Conservation (phyloP, 805 yeast species). For the Pichia gijzeniarum region DNA sequence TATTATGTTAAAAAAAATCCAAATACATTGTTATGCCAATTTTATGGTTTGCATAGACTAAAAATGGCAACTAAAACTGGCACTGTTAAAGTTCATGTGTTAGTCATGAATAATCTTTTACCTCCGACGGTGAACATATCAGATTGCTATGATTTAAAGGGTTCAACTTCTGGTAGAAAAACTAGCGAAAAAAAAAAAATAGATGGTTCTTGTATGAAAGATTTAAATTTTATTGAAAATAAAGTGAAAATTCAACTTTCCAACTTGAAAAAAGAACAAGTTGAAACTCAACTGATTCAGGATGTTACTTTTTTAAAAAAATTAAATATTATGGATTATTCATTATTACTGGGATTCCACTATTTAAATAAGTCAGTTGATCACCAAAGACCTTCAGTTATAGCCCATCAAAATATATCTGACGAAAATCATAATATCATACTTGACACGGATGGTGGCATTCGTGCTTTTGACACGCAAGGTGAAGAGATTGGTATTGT, state of each 20-base stretch:
- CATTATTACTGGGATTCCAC: conserved; percentile 82
- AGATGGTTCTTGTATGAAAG: conserved; percentile 58
- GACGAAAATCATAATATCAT: conserved; percentile 12
- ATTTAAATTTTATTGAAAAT: conserved; percentile 77
- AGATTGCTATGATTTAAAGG: conserved; percentile 83
- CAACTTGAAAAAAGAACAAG: conserved; percentile 52
- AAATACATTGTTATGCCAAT: conserved; percentile 86
- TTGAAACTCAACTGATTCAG: conserved; percentile 61
- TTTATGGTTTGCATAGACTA: conserved; percentile 90
- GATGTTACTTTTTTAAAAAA: conserved; percentile 71
- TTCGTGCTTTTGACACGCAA: conserved; percentile 59
- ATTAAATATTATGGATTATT: conserved; percentile 92
- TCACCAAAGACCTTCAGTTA: conserved; percentile 16
- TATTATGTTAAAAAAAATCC: conserved; percentile 78
- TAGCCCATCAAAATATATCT: conserved; percentile 16
- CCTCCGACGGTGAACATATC: conserved; percentile 90
- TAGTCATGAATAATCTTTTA: conserved; percentile 94
- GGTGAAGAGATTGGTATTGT: conserved; percentile 59
- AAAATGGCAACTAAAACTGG: conserved; percentile 66
- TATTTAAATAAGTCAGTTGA: conserved; percentile 55
- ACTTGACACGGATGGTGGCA: conserved; percentile 61
- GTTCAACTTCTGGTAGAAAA: conserved; percentile 78
- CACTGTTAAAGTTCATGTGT: conserved; percentile 75
- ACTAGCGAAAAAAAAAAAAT: conserved; percentile 35
- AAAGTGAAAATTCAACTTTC: conserved; percentile 67